Percentiles rank a stretch among this genome's conserved stretches.
These are phyloP conservation scores for Alternaria infectoria DNA, from an alignment of 2,329 filamentous ascomycete species.

Conservation along the genomic window DNA sequence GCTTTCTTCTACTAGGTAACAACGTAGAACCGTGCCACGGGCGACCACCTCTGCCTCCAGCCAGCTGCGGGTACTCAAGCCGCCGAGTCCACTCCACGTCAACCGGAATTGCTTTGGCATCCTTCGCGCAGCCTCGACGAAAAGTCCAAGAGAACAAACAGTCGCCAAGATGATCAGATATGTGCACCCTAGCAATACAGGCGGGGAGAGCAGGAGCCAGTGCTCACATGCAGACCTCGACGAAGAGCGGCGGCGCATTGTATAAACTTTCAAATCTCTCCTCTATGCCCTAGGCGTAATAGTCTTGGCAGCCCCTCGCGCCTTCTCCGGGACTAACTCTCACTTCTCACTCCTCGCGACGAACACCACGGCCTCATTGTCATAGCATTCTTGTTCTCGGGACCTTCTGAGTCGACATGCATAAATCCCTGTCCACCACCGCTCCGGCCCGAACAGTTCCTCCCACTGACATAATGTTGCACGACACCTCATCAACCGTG, in stretches of 20 bases:
- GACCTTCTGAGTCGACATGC: not conserved
- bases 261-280: not conserved
- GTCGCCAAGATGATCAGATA: not conserved
- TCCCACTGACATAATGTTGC: not conserved
- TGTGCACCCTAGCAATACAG: not conserved
- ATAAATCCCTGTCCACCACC: not conserved
- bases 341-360: not conserved
- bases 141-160: not conserved
- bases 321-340: conserved; percentile 6
- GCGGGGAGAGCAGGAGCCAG: not conserved
- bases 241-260: not conserved
- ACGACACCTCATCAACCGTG: conserved; percentile 13
- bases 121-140: not conserved
- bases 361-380: not conserved
- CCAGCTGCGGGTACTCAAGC: not conserved
- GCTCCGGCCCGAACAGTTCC: conserved; percentile 2
- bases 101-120: not conserved
- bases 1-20: conserved; percentile 9
- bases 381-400: conserved; percentile 2
- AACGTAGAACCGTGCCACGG: conserved; percentile 8
- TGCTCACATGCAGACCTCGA: not conserved
- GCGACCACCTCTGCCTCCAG: not conserved
- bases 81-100: not conserved
- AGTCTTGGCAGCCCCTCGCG: conserved; percentile 1
- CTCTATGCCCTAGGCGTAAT: not conserved